Percentiles rank a stretch among this genome's conserved stretches.
These are phyloP conservation scores for Reticulomyxa filosa DNA, from an alignment of 78 protist genomes.

Conservation along the genomic window DNA sequence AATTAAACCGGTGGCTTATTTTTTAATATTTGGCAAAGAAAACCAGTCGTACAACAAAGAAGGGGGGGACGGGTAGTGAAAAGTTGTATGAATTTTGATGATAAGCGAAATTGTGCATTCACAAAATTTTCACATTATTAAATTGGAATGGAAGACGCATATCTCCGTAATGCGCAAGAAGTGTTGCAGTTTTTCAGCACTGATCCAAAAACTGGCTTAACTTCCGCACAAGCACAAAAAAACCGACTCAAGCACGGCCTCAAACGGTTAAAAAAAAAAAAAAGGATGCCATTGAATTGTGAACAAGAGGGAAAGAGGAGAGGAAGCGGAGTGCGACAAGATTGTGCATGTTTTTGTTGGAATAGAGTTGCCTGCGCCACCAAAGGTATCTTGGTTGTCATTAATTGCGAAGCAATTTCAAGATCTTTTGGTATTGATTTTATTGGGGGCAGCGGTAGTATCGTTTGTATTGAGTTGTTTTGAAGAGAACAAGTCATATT, in stretches of 20 bases:
- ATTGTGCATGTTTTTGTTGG: background rate
- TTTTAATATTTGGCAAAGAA: too few relatives aligned
- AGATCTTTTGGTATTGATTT: constrained; percentile 40
- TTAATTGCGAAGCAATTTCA: constrained; percentile 47
- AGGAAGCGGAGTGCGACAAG: background rate
- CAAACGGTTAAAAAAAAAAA: background rate
- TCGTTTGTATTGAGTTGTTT: constrained; percentile 34
- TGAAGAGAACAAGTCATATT: constrained; percentile 23
- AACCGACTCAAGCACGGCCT: background rate
- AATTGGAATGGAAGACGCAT: too few relatives aligned
- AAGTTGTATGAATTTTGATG: too few relatives aligned
- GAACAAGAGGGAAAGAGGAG: background rate
- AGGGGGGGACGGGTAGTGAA: too few relatives aligned
- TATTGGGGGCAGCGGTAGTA: constrained; percentile 36
- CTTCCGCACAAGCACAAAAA: background rate
- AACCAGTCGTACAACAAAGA: too few relatives aligned
- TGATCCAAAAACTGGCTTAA: background rate
- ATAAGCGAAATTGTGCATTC: too few relatives aligned
- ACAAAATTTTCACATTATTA: too few relatives aligned
- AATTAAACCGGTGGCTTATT: too few relatives aligned
- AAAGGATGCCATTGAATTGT: background rate
- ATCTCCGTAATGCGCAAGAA: too few relatives aligned
- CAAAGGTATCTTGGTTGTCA: constrained; percentile 31
- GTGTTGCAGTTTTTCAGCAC: background rate
- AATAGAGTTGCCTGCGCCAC: background rate